Evolutionary conservation across 305 asterid genomes (phyloP), one percentile per base, ranked within the genome.

Genomic region (Solanum aculeatissimum): DNA sequence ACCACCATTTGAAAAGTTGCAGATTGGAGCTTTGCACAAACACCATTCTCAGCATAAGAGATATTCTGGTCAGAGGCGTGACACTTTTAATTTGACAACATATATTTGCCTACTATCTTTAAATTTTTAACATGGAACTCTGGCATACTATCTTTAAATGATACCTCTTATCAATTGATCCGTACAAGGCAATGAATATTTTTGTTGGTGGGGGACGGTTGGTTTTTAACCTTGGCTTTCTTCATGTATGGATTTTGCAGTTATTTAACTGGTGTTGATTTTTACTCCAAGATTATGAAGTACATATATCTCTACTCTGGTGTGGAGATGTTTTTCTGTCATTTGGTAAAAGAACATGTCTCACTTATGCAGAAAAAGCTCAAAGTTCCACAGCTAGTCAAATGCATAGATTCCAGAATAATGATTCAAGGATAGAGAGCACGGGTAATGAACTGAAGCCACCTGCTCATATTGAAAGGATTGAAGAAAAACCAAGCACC

Each of bases 1-100:
- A 58, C 98, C 98, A 49, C 95, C 94, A 23, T 95, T 95, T 88
- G 98, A 94, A 86, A 94, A 94, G 88, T 88, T 95, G 91, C 89
- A 92, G 88, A 84, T 90, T 82, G 90, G 92, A 72, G 88, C 90
- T 27, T 60, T 85, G 83, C 85, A 83, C 16, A 92, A 85, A 38
- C 86, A 85, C 85, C 84, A 54, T 80, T 83, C 88, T 75, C 89
- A 87, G 78, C 84, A 53, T 21, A 83, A 84, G 71, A 88, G 38
- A 85, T 65, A 84, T 65, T 83, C 83, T 27, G 83, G 89, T 90
- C 81, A 81, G 88, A 83, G 32, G 68, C 79, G 38, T 83, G 27
- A 65, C 51, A 69, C 70, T 53, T 78, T 53, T 78, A 47, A 51
- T 78, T 78, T 78, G 27, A 29, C 32, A 18, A 43, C 32, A 53